Base-by-base conservation (phyloP, 2,329 filamentous ascomycete species). In the Sporothrix humicola region DNA sequence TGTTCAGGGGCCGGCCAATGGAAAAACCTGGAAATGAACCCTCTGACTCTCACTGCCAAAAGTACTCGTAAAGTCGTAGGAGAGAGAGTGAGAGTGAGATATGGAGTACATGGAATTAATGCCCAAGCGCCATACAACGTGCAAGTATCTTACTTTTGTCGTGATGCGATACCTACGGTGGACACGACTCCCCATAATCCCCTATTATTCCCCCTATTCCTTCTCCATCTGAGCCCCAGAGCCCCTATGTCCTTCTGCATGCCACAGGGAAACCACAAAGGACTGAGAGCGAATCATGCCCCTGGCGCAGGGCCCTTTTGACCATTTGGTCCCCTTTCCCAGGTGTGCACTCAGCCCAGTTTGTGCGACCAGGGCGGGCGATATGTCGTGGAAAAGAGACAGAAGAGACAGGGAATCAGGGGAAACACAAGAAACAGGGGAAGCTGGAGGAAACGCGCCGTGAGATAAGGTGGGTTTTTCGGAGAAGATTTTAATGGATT, bases 381-480 rank as follows among this genome's bases (percentile, higher is more conserved):
- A 37, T 37, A 37, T 37, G 31, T 37, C 31, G 31, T 37, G 31
- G 31, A 37, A 37, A 37, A 37, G 31, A 37, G 31, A 37, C 31
- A 37, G 31, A 7, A 7, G 31, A 37, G 7, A 37, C 31, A 37
- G 31, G 31, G 31, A 3, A 37, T 26, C 23, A 26, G 23, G 23
- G 23, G 23, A 26, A 26, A 26, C 23, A 26, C 23, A 26, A 26
- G 23, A 26, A 26, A 26, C 23, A 26, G 23, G 23, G 23, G 23
- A 26, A 37, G 7, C 31, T 6, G 31, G 31, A 37, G 31, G 31
- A 37, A 37, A 37, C 17, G 23, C 10, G 17, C 50, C 5, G 44
- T 66, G 63, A 66, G 61, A 65, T 65, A 48, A 48, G n/a, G 63
- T 52, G 63, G 63, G 12, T 68, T 37, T 61, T 17, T 42, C 31